Evolutionary conservation across 495 filamentous ascomycete species (phyloP), one percentile per base, ranked within the genome.

Genomic region (Penicillium cosmopolitanum): DNA sequence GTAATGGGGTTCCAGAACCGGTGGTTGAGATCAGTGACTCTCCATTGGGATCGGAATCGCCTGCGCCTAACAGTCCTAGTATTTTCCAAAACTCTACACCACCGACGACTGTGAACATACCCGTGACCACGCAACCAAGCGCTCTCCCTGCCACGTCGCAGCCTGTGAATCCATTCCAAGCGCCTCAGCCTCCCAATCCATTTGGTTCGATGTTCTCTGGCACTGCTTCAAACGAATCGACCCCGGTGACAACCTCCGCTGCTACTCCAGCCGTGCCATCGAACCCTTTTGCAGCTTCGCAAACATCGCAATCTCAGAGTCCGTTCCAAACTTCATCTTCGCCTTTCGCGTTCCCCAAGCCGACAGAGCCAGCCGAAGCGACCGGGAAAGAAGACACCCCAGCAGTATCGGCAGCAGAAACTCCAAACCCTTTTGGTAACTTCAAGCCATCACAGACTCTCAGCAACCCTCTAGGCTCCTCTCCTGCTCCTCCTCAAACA

Each of bases 1-100:
- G 74, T 5, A 80, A 78, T 21, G 56, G 67, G 44, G 62, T 50
- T 11, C 54, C 62, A 16, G 59, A 55, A 2, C 59, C 65, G 21
- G 25, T 61, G 10, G 53, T 61, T 12, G 59, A 65, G 33, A 44
- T 58, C 10, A 34, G 31, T 5, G 19, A 31, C 21, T 19, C 55
- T 11, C 23, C 33, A 11, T 16, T 65, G 10, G 51, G 40, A 18
- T 57, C 62, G 8, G 58, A 54, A 23, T 52, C 56, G 6, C 46
- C 50, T 46, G 38, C 48, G 12, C 15, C 55, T 9, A 33, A 11
- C 42, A 16, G 10, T 5, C 23, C 31, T 25, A 51, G 55, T 31
- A 23, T 25, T 16, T 68, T 61, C n/a, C 64, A 56, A 40, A 55
- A 56, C 36, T 21, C 55, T 34, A 36, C 56, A 9, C 66, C 64